Base-by-base conservation (phyloP, 805 yeast species). In the Yarrowia hollandica region DNA sequence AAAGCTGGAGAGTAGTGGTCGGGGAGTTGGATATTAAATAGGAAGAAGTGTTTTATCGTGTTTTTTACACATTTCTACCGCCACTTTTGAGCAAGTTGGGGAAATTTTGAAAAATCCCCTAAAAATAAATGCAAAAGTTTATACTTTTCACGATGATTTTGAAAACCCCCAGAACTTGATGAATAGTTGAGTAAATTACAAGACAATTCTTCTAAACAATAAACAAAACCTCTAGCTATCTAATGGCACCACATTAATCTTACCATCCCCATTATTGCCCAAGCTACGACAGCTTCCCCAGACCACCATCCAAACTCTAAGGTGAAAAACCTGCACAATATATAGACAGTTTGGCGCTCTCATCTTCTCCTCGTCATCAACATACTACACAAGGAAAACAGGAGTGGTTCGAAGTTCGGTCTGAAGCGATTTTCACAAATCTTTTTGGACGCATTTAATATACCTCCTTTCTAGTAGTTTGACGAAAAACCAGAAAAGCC, bases 341-440 rank as follows among this genome's bases (percentile, higher is more conserved):
- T 41, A 41, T 41, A 41, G 22, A 16, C 33, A 4, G n/a, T n/a
- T 2, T 1, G 14, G 7, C 9, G 3, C 3, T 5, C 35, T 16
- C 11, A 5, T 15, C 28, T 37, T 41, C n/a, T 39, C 59, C 26
- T 21, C 54, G 54, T 26, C 50, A 38, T 54, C 48, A 21, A 31
- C 38, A 33, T 16, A 30, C 54, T 19, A 37, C 33, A 34, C n/a
- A 22, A 25, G n/a, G 23, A 34, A 23, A 21, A 34, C 46, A 35
- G 57, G 48, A 52, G 52, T 55, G 59, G 52, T 37, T 37, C 37
- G 48, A 55, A 55, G 48, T 55, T 37, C 48, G 44, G 58, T 37
- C 44, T 35, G 23, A 34, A 37, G 26, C 26, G 33, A 22, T 21
- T 41, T 41, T 41, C 22, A 25, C 48, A 41, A 41, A 41, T 41